Base-by-base conservation (phyloP, 345 rosid genomes). In the Punica granatum region DNA sequence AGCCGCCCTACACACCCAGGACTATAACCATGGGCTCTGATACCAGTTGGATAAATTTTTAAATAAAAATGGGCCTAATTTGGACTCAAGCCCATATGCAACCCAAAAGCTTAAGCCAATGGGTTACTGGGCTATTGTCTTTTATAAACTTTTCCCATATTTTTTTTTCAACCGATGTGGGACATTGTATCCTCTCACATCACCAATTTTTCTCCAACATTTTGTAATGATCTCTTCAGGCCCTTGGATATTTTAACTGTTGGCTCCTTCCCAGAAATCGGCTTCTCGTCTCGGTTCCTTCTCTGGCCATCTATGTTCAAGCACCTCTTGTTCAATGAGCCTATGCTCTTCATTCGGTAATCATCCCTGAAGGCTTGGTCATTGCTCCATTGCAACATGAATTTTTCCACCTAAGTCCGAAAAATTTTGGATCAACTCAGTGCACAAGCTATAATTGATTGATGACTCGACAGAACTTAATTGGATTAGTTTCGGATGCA, bases 311-410 rank as follows among this genome's bases (percentile, higher is more conserved):
- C 69, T 16, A n/a, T 19, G 36, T 7, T 28, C 59, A 66, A 35
- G 58, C 59, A 46, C 59, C 60, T 23, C 1, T 32, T 16, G 37
- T 66, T 66, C 58, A 66, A 35, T 1, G 69, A 31, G 37, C 36
- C 13, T 21, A 18, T 16, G 25, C 39, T 49, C 39, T 60, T 66
- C 25, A 26, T 66, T 16, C 21, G 31, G 56, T 66, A 44, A 8
- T 66, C 59, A 66, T 46, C 16, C 37, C 60, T 30, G 69, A 46
- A 46, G 26, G 28, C 69, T 3, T 18, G 21, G 58, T 66, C 69
- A 2, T 31, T n/a, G 69, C 21, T 48, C 69, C 69, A 66, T 48
- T 3, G 34, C 3, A 25, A 46, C 59, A 46, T 46, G 69, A 66
- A 66, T n/a, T 66, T 49, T 41, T 66, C 69, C 65, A 62, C 43